Evolutionary conservation across 2,329 filamentous ascomycete genomes (phyloP).

Genomic region (Colletotrichum sp.): DNA sequence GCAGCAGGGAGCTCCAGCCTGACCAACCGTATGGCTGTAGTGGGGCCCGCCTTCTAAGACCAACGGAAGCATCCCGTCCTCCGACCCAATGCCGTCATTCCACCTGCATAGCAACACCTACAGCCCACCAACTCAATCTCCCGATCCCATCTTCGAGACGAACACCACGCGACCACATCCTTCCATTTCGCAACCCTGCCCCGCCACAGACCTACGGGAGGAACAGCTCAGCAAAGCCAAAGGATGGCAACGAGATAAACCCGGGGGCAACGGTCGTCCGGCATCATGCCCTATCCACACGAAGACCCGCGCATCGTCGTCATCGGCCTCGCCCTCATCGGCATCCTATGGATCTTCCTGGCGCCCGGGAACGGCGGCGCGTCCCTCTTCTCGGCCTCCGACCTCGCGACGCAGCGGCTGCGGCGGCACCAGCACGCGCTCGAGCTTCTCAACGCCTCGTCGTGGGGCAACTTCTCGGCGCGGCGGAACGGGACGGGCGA

Average conservation of each 20-base stretch:
- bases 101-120: not conserved
- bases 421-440: constrained; percentile 57
- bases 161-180: not conserved
- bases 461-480: constrained; percentile 66
- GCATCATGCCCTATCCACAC: constrained; percentile 46
- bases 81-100: constrained; percentile 7
- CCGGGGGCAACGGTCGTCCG: constrained; percentile 24
- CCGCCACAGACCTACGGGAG: not conserved
- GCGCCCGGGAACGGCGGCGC: constrained; percentile 23
- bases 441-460: constrained; percentile 56
- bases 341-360: constrained; percentile 49
- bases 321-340: constrained; percentile 43
- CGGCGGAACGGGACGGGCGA: constrained; percentile 23
- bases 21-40: not conserved
- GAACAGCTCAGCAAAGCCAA: not conserved
- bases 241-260: constrained; percentile 9
- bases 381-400: constrained; percentile 41
- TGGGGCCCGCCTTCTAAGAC: not conserved
- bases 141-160: not conserved
- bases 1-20: not conserved
- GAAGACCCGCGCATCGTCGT: constrained; percentile 38
- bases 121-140: not conserved
- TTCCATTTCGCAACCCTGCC: not conserved
- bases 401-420: constrained; percentile 41
- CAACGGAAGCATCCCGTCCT: not conserved